Percentiles rank a stretch among this genome's conserved stretches.
These are phyloP conservation scores for Colletotrichum sp. DNA, from an alignment of 2,329 filamentous ascomycete species.

Conservation along the genomic window DNA sequence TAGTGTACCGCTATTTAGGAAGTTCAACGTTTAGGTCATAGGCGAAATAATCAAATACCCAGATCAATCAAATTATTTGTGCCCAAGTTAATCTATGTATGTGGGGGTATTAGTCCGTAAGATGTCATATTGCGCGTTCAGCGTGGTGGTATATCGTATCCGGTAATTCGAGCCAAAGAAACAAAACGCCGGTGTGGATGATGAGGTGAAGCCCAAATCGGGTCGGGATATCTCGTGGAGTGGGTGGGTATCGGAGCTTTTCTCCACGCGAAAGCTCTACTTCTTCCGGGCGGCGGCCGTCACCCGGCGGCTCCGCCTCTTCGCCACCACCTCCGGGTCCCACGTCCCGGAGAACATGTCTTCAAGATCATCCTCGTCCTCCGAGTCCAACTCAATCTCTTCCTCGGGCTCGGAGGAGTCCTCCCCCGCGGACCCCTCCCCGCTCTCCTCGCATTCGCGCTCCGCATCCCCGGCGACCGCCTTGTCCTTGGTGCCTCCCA, in stretches of 20 bases:
- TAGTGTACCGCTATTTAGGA: background rate
- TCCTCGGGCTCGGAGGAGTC: conserved; percentile 27
- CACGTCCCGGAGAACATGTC: conserved; percentile 68
- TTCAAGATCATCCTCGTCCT: conserved; percentile 71
- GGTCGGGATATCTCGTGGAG: background rate
- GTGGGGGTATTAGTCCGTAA: conserved; percentile 11
- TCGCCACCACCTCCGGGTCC: conserved; percentile 58
- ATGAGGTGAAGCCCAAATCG: background rate
- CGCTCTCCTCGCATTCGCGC: conserved; percentile 4
- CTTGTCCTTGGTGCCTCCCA: background rate
- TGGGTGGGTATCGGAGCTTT: conserved; percentile 3
- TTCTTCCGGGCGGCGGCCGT: conserved; percentile 22
- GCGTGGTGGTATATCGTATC: background rate
- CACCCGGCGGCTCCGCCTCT: conserved; percentile 46
- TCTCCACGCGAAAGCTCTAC: background rate
- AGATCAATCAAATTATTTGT: background rate
- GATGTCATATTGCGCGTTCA: background rate
- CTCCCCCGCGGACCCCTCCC: background rate
- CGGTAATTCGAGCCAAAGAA: background rate
- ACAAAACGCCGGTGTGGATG: background rate
- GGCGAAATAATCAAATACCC: conserved; percentile 17
- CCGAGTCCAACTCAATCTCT: conserved; percentile 63
- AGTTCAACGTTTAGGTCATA: background rate
- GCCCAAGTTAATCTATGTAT: background rate
- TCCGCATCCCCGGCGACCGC: conserved; percentile 10